Conservation (phyloP, 306 rosid genomes). For the Fragaria ananassa region DNA sequence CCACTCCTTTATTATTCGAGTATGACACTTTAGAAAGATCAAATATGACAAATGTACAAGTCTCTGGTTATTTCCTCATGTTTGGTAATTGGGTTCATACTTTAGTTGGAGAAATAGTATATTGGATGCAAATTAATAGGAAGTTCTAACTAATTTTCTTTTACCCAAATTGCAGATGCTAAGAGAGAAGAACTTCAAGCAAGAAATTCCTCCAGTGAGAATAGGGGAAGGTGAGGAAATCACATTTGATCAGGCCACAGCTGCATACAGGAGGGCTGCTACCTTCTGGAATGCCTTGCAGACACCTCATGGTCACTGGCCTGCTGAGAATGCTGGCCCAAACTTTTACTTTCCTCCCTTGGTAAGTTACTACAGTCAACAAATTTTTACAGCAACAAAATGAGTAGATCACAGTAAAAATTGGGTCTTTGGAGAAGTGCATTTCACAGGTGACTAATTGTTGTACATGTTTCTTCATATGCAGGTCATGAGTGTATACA, state of each 20-base stretch:
- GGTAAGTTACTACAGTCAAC: constrained; percentile 27
- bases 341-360: constrained; percentile 71
- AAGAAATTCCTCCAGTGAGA: constrained; percentile 44
- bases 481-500: constrained; percentile 65
- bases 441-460: background rate
- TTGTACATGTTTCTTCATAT: background rate
- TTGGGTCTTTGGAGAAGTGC: background rate
- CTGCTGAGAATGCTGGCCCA: constrained; percentile 72
- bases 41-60: background rate
- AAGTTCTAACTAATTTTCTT: background rate
- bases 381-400: background rate
- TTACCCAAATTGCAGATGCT: constrained; percentile 34
- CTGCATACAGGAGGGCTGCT: constrained; percentile 41
- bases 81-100: background rate
- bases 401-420: background rate
- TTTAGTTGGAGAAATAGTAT: no score
- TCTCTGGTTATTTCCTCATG: background rate
- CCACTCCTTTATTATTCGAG: background rate
- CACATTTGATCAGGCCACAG: constrained; percentile 32
- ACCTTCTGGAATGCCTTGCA: constrained; percentile 51
- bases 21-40: background rate
- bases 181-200: constrained; percentile 55
- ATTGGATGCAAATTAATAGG: background rate
- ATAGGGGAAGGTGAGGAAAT: constrained; percentile 52
- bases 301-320: constrained; percentile 79